Evolutionary conservation across 2,329 filamentous ascomycete genomes (phyloP).

Genomic region (Pestalotiopsis sp.): DNA sequence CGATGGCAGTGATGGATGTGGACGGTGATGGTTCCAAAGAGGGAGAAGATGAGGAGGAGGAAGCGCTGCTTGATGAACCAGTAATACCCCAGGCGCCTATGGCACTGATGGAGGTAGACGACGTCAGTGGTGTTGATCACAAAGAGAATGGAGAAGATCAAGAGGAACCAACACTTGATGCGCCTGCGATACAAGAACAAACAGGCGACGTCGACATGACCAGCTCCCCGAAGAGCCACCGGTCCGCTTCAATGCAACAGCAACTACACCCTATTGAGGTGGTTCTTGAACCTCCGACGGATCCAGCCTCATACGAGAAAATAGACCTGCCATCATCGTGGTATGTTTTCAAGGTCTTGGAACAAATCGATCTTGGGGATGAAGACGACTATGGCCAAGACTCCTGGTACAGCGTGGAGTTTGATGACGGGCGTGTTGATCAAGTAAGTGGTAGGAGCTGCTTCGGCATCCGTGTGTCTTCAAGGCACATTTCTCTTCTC

Average conservation of each 20-base stretch:
- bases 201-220: background rate
- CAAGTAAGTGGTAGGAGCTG: conserved; percentile 39
- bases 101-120: background rate
- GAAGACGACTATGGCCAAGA: conserved; percentile 17
- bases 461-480: conserved; percentile 8
- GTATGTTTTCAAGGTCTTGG: conserved; percentile 39
- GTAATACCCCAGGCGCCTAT: no score
- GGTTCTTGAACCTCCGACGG: conserved; percentile 26
- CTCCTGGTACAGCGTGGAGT: conserved; percentile 42
- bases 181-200: background rate
- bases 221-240: background rate
- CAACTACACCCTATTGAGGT: conserved; percentile 30
- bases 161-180: background rate
- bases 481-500: background rate
- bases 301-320: conserved; percentile 27
- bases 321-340: conserved; percentile 34
- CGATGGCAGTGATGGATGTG: background rate
- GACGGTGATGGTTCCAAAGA: background rate
- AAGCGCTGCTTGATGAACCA: no score
- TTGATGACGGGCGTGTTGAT: conserved; percentile 48
- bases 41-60: background rate
- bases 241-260: conserved; percentile 9
- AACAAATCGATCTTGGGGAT: conserved; percentile 29
- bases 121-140: background rate
- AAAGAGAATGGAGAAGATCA: background rate